Conservation (phyloP, 1,284 basidiomycete species). For the Tilletia caries region DNA sequence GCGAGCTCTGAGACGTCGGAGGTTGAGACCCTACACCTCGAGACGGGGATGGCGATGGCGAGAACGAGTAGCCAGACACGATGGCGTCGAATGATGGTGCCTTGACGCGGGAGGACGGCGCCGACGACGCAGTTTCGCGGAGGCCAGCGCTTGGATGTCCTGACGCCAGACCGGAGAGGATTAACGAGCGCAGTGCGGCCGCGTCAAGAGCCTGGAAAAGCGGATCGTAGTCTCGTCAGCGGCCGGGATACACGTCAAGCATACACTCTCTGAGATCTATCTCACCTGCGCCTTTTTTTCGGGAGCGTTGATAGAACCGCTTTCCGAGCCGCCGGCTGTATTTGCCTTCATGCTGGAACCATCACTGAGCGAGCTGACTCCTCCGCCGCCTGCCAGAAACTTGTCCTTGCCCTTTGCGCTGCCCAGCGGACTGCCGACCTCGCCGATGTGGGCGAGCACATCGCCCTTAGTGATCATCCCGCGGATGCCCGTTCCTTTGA, state of each 20-base stretch:
- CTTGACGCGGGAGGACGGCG: not conserved
- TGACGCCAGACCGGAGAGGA: conserved; percentile 8
- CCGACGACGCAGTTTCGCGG: not conserved
- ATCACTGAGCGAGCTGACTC: not conserved
- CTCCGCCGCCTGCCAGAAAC: conserved; percentile 11
- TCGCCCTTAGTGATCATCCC: conserved; percentile 57
- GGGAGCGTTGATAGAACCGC: not conserved
- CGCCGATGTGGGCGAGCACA: conserved; percentile 54
- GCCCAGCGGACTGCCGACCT: conserved; percentile 39
- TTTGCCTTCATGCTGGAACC: not conserved
- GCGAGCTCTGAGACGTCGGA: not conserved
- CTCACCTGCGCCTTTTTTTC: not conserved
- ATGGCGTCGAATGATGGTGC: conserved; percentile 10
- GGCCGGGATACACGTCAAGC: too few relatives aligned
- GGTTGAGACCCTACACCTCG: not conserved
- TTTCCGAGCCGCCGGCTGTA: not conserved
- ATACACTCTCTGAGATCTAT: too few relatives aligned
- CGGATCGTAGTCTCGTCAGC: too few relatives aligned
- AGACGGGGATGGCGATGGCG: not conserved
- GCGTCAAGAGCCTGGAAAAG: not conserved
- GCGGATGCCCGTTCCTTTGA: conserved; percentile 55
- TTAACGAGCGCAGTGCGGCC: not conserved
- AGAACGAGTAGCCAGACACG: conserved; percentile 8
- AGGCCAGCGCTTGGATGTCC: not conserved
- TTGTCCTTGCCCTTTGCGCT: conserved; percentile 30